Conservation (phyloP, 2,329 filamentous ascomycete genomes). For the Penicillium olsonii region DNA sequence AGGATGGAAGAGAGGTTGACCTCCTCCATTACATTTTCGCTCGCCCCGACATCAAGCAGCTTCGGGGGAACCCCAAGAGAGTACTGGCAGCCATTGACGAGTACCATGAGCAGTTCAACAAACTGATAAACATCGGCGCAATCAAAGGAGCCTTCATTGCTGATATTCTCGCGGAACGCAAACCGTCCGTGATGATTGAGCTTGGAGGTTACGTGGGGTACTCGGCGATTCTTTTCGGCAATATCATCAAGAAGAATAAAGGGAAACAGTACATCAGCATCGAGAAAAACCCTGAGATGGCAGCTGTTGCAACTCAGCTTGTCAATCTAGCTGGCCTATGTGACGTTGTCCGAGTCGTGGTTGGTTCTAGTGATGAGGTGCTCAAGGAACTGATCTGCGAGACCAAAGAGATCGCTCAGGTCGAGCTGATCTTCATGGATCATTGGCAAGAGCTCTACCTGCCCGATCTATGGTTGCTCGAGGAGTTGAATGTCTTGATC, state of each 20-base stretch:
- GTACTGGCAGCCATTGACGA: constrained; percentile 70
- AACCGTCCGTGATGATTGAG: constrained; percentile 69
- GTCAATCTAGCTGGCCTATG: constrained; percentile 69
- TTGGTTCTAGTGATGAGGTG: constrained; percentile 66
- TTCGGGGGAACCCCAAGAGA: constrained; percentile 62
- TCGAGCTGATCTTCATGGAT: constrained; percentile 74
- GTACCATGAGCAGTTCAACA: constrained; percentile 64
- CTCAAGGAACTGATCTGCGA: constrained; percentile 58
- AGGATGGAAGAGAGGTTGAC: constrained; percentile 71
- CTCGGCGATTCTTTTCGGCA: constrained; percentile 71
- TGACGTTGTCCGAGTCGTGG: constrained; percentile 66
- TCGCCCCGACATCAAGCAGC: constrained; percentile 59
- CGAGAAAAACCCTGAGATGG: constrained; percentile 72
- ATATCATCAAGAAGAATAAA: constrained; percentile 60
- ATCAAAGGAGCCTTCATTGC: constrained; percentile 70
- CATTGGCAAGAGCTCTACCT: constrained; percentile 74
- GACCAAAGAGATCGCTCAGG: constrained; percentile 51
- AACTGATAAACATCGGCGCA: constrained; percentile 76
- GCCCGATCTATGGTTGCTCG: constrained; percentile 71
- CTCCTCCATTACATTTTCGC: constrained; percentile 67
- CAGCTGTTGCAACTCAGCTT: constrained; percentile 64
- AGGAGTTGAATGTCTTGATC: constrained; percentile 64
- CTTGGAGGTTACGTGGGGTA: constrained; percentile 80
- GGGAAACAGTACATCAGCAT: constrained; percentile 67
- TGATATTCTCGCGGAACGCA: constrained; percentile 63